phyloP scores from a whole-genome alignment of 1,284 basidiomycete species.

The Farysia itapuensis region DNA sequence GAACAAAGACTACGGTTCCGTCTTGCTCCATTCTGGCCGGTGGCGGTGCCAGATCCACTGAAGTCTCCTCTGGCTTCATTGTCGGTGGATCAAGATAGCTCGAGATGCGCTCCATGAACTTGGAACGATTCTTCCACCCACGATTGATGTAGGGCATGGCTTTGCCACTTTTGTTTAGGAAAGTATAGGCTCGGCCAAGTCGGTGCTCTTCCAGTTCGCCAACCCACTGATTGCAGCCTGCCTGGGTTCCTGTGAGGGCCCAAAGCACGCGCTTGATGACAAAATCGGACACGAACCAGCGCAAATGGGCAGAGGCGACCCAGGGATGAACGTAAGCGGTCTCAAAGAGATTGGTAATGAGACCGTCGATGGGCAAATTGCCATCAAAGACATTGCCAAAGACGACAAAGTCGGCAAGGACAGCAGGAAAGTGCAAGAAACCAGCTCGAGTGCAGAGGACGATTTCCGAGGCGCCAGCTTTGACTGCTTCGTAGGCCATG shows the following conservation, averaged over 20 bases:
- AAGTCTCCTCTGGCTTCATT: constrained; percentile 64
- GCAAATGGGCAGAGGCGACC: constrained; percentile 66
- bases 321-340: constrained; percentile 64
- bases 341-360: constrained; percentile 68
- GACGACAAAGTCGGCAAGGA: constrained; percentile 69
- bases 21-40: constrained; percentile 64
- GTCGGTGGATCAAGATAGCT: constrained; percentile 62
- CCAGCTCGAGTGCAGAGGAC: constrained; percentile 66
- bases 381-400: constrained; percentile 65
- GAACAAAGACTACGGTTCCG: constrained; percentile 65
- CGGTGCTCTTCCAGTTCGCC: constrained; percentile 68
- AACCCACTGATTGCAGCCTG: constrained; percentile 71
- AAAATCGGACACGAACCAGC: constrained; percentile 71
- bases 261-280: constrained; percentile 69
- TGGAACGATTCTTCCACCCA: constrained; percentile 64
- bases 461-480: constrained; percentile 66
- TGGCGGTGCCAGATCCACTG: constrained; percentile 69
- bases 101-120: constrained; percentile 50
- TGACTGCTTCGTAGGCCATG: constrained; percentile 65
- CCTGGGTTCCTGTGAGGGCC: constrained; percentile 68
- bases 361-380: constrained; percentile 67
- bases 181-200: constrained; percentile 66
- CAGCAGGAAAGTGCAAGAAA: constrained; percentile 68
- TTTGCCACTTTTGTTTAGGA: constrained; percentile 61
- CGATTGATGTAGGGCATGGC: constrained; percentile 61